Percentiles rank a stretch among this genome's conserved stretches.
These are phyloP conservation scores for Fusarium illudens DNA, from an alignment of 2,329 filamentous ascomycete species.

Conservation along the genomic window DNA sequence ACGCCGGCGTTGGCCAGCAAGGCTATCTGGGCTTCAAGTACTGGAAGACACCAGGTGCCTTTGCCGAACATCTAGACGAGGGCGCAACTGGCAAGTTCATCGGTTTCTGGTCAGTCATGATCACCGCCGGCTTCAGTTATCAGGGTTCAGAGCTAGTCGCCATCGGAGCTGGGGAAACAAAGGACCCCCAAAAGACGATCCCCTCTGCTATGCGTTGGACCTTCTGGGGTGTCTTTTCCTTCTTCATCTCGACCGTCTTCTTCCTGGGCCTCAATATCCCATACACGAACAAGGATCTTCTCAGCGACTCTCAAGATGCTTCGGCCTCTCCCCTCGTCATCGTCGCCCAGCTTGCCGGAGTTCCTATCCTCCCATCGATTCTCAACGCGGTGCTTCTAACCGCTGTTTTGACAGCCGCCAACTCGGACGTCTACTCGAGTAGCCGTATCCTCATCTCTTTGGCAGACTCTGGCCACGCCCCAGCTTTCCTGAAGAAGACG, in stretches of 20 bases:
- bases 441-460: conserved; percentile 48
- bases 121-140: conserved; percentile 77
- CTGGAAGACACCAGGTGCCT: conserved; percentile 59
- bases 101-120: conserved; percentile 73
- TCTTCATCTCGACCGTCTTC: conserved; percentile 73
- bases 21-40: conserved; percentile 70
- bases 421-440: conserved; percentile 46
- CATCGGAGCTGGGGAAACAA: conserved; percentile 79
- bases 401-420: conserved; percentile 74
- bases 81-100: conserved; percentile 58
- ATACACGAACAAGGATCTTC: conserved; percentile 68
- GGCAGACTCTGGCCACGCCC: conserved; percentile 51
- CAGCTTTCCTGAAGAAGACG: conserved; percentile 37
- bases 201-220: conserved; percentile 79
- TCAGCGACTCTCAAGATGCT: conserved; percentile 46
- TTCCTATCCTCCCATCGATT: conserved; percentile 69
- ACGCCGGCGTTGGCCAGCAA: conserved; percentile 68
- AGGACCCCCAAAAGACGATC: conserved; percentile 78
- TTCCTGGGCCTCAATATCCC: conserved; percentile 79
- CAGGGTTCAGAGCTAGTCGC: conserved; percentile 78
- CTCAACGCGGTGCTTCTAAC: conserved; percentile 76
- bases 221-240: conserved; percentile 75
- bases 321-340: conserved; percentile 74
- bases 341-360: conserved; percentile 70
- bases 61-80: conserved; percentile 37